Evolutionary conservation across 345 rosid genomes (phyloP), one percentile per base, ranked within the genome.

Genomic region (Mallotus nudiflorus): DNA sequence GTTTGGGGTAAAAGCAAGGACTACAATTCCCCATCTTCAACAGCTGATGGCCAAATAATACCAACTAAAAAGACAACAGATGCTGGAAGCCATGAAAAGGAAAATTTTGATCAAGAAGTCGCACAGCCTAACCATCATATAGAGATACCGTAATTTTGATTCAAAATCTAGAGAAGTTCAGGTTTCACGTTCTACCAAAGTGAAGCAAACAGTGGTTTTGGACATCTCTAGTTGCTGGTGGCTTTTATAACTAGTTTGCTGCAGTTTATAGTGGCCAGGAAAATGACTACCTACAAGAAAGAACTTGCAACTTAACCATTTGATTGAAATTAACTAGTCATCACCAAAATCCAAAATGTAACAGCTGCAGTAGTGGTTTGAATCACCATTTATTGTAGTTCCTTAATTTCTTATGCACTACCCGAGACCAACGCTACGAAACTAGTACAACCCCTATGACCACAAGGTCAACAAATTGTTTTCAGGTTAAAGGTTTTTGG

Each of bases 1-100:
- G 80, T 91, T 9, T 93, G 98, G 97, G 96, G 97, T 5, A 93
- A 91, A 78, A 69, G 84, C 74, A 89, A 91, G 73, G 98, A 93
- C 74, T 55, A 88, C 56, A 1, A 73, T 39, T 68, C 77, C 33
- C 22, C 73, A 39, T 33, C 83, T 11, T 58, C 68, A 22, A 28
- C 22, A 24, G 40, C 3, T 2, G 48, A 28, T 9, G 80, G 74
- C 52, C 78, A 73, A 67, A 67, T 64, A 61, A 57, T 77, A 65
- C 62, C 85, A 37, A 60, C 75, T 18, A 70, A 74, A 24, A 71
- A 73, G 56, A 49, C 72, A 54, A 22, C 40, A 22, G 76, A 69
- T 9, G 46, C 48, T 15, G 80, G 56, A 20, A 61, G 25, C 55
- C 78, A 49, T 2, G 52, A 49, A 5, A 58, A 63, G 12, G 81